Evolutionary conservation across 2,329 filamentous ascomycete genomes (phyloP).

Genomic region (Pseudogymnoascus sp.): DNA sequence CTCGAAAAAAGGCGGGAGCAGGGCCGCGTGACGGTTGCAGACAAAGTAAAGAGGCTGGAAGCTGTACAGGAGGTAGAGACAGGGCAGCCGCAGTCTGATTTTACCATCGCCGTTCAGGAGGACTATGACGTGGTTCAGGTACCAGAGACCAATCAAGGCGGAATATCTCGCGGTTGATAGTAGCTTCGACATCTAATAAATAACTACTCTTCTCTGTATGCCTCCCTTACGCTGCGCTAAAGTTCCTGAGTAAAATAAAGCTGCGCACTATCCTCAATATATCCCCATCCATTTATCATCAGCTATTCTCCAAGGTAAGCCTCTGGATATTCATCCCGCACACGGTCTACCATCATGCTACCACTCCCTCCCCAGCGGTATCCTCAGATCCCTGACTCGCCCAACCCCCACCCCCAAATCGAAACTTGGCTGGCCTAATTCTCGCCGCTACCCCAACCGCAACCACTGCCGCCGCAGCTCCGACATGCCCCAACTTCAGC

Average conservation of each 20-base stretch:
- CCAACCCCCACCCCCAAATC: conserved; percentile 39
- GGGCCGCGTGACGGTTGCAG: neutral
- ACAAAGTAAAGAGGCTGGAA: neutral
- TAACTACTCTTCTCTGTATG: too few species aligned
- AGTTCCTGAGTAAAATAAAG: neutral
- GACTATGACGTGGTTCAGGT: neutral
- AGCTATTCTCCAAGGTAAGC: neutral
- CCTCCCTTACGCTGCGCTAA: too few species aligned
- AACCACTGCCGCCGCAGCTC: conserved; percentile 59
- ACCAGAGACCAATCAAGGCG: neutral
- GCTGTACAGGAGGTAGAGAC: neutral
- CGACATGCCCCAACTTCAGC: conserved; percentile 69
- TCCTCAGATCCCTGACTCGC: conserved; percentile 13
- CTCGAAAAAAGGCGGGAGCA: neutral
- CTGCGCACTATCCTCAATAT: neutral
- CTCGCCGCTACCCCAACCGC: conserved; percentile 68
- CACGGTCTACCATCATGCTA: neutral
- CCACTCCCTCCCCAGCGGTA: neutral
- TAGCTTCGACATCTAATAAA: neutral
- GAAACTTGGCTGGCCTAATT: conserved; percentile 76
- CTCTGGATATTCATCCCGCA: neutral
- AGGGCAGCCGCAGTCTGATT: neutral
- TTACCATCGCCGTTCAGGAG: neutral
- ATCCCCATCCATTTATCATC: neutral
- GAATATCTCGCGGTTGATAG: neutral